Base-by-base conservation (phyloP, 805 yeast species). In the Candida peoriensis region DNA sequence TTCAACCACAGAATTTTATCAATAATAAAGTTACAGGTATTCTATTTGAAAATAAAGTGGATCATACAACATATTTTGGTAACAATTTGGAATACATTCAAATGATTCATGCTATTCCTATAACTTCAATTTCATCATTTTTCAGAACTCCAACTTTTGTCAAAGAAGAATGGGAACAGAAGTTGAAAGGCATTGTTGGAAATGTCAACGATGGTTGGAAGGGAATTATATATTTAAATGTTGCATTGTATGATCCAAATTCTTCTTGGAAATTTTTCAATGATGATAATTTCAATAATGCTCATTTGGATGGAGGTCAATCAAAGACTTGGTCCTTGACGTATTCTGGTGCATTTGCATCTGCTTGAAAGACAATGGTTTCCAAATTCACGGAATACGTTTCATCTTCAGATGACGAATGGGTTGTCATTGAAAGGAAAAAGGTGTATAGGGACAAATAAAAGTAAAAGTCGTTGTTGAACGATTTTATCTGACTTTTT, bases 241-340 rank as follows among this genome's bases (percentile, higher is more conserved):
- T 71, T 36, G 96, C 95, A 0, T 61, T 89, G 14, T 73, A 60
- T 48, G 84, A 88, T 52, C 89, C 96, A 1, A 46, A 55, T 23
- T 37, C 69, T 1, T 68, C 94, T 0, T 86, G 77, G 52, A 44
- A 60, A 3, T 87, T 74, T 59, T 86, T 85, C 54, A 54, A 78
- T 2, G 53, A 72, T 22, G 46, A 63, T 6, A 63, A 61, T 36
- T 88, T 85, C 70, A 53, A 64, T 29, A 61, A 63, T n/a, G 48
- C 56, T 4, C 71, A 69, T 44, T 72, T 89, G 31, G 97, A 89
- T 50, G 74, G 75, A 38, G 97, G 97, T 3, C 90, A 87, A 69
- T 78, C 90, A 19, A 63, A 78, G 42, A 81, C 96, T 0, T 88
- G 96, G 95, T 79, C 89, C 10, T 64, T 88, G 43, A 78, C 95